These are phyloP conservation scores for Drechslerella dactyloides DNA, from an alignment of 2,329 filamentous ascomycete species.

Conservation along the genomic window DNA sequence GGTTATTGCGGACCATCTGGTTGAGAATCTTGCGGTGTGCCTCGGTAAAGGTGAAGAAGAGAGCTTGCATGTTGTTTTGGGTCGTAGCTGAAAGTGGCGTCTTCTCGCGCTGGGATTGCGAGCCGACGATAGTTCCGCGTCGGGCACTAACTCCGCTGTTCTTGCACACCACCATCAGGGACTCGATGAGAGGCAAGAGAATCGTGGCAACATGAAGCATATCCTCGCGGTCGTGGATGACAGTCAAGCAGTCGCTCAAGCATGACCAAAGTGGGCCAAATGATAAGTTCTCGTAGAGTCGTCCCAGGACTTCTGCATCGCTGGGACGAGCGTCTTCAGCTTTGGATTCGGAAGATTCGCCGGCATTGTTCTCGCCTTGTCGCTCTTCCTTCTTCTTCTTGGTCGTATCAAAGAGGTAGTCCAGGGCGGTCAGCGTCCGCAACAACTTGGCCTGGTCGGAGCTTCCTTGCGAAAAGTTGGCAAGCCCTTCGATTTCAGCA, in stretches of 20 bases:
- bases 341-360: conserved; percentile 61
- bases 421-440: conserved; percentile 87
- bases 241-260: conserved; percentile 83
- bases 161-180: conserved; percentile 98
- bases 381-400: conserved; percentile 60
- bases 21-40: conserved; percentile 97
- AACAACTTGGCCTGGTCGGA: conserved; percentile 97
- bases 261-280: conserved; percentile 92
- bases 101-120: conserved; percentile 51
- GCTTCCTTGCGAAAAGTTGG: conserved; percentile 93
- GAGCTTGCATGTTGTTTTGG: conserved; percentile 72
- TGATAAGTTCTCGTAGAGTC: conserved; percentile 86
- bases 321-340: conserved; percentile 57
- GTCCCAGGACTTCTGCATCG: conserved; percentile 74
- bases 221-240: conserved; percentile 88
- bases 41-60: conserved; percentile 98
- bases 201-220: conserved; percentile 98
- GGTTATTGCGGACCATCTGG: conserved; percentile 94
- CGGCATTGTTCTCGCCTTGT: conserved; percentile 60
- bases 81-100: conserved; percentile 48
- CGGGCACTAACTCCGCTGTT: conserved; percentile 73
- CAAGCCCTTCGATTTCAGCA: conserved; percentile 93
- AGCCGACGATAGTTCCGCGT: conserved; percentile 60
- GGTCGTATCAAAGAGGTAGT: conserved; percentile 86
- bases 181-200: conserved; percentile 89